Evolutionary conservation across 345 rosid genomes (phyloP), one percentile per base, ranked within the genome.

Genomic region (Theobroma cacao): DNA sequence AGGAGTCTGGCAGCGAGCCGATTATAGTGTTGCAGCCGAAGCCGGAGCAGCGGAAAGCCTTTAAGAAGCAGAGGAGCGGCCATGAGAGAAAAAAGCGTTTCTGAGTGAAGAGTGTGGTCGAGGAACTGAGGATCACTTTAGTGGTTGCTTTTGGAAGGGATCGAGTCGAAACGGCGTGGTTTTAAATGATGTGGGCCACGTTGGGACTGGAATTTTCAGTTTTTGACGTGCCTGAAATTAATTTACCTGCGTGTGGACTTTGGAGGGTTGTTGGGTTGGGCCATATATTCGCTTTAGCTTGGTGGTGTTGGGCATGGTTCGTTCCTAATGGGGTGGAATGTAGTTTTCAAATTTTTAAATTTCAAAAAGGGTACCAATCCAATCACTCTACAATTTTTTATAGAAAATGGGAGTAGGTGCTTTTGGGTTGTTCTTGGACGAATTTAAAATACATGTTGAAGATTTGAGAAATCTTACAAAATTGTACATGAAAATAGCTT

Each of bases 41-140:
- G 82, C 65, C 86, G 88, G 24, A 79, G 75, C 65, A 81, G 82
- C 34, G 89, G 84, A 24, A 72, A 2, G 71, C 86, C 79, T 68
- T 86, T 74, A 53, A 85, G 80, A 14, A 89, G 81, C 40, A 81
- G 60, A 14, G 87, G 77, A n/a, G 92, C 83, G 20, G 92, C 90
- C 92, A 88, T 90, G 72, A 22, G 28, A 30, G 18, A 31, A 28
- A 48, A 26, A 45, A 68, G 64, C 33, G 22, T 31, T 24, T 30
- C 55, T 26, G 48, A 24, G 64, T 36, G 60, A 69, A 50, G 26
- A n/a, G n/a, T 36, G 10, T 5, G 64, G 52, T 70, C 50, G 30
- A 53, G 67, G 40, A 11, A 2, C 31, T 20, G 28, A 58, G 26
- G 11, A 18, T 59, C 63, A 59, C 18, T 10, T 22, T n/a, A n/a